phyloP scores from a whole-genome alignment of 2,329 filamentous ascomycete species.

The Purpureocillium takamizusanense region DNA sequence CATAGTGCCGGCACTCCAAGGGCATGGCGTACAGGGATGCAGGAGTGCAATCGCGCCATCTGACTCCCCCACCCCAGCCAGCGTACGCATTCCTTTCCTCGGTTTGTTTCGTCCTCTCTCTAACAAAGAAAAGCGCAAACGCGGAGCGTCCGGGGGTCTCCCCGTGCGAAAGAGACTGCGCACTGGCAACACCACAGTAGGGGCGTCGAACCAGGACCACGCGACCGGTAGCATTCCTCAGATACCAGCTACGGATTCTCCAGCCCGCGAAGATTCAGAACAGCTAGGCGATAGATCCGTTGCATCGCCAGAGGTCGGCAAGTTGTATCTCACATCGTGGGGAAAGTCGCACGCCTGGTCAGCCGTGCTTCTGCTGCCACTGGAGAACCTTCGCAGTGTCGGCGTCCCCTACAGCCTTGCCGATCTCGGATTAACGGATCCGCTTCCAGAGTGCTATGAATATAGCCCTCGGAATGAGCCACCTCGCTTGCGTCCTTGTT shows the following conservation, averaged over 20 bases:
- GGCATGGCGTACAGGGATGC: not conserved
- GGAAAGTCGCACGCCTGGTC: conserved; percentile 5
- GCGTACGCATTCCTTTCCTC: too few species aligned
- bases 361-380: conserved; percentile 4
- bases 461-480: not conserved
- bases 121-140: not conserved
- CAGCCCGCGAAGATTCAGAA: not conserved
- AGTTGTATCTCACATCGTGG: conserved; percentile 5
- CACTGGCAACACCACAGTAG: not conserved
- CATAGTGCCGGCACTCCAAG: too few species aligned
- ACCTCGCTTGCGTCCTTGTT: conserved; percentile 6
- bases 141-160: not conserved
- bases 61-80: not conserved
- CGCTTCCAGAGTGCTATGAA: conserved; percentile 2
- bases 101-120: too few species aligned
- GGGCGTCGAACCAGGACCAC: not conserved
- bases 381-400: not conserved
- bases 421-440: conserved; percentile 1
- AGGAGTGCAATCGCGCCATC: not conserved
- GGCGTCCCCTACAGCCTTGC: conserved; percentile 2
- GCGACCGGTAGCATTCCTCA: not conserved
- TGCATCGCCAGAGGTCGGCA: not conserved
- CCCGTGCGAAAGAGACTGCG: not conserved
- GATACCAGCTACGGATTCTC: not conserved
- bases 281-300: not conserved